A percentile compares a stretch with the other conserved stretches of the same genome.
Evolutionary conservation across 495 filamentous ascomycete species (phyloP).

Genomic region (Articulospora tetracladia): DNA sequence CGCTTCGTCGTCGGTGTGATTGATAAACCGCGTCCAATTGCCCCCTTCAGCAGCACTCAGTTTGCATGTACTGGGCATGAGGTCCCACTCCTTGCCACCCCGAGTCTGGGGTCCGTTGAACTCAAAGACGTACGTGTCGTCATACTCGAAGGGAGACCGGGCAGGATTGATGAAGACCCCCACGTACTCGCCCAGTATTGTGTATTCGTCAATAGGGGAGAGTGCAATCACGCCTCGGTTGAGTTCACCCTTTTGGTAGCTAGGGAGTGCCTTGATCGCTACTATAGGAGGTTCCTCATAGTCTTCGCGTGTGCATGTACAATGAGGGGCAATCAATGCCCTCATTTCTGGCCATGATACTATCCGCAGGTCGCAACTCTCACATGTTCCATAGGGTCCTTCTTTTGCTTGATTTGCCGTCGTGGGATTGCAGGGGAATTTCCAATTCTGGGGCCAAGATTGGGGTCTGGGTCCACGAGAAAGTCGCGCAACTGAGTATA

Average conservation of each 20-base stretch:
- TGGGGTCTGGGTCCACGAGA: too few relatives aligned
- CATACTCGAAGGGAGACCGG: neutral
- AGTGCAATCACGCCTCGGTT: neutral
- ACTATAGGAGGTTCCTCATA: neutral
- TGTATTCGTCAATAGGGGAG: neutral
- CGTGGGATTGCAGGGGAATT: too few relatives aligned
- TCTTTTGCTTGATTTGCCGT: too few relatives aligned
- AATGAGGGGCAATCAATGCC: neutral
- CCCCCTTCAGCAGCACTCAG: neutral
- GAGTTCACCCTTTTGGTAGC: neutral
- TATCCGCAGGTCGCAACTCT: too few relatives aligned
- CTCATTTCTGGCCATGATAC: neutral
- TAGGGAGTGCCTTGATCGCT: neutral
- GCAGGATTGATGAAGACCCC: neutral
- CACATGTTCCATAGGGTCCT: too few relatives aligned
- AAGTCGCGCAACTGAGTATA: too few relatives aligned
- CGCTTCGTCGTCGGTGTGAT: neutral
- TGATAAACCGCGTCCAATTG: slow-evolving; percentile 9
- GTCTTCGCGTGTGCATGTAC: neutral
- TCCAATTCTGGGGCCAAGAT: too few relatives aligned
- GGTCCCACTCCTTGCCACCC: neutral
- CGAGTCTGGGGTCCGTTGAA: neutral
- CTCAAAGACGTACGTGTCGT: neutral
- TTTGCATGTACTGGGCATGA: neutral
- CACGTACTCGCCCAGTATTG: neutral